A percentile compares a stretch with the other conserved stretches of the same genome.
phyloP scores from a whole-genome alignment of 768 basidiomycete genomes.

The Clitopilus passeckerianus region DNA sequence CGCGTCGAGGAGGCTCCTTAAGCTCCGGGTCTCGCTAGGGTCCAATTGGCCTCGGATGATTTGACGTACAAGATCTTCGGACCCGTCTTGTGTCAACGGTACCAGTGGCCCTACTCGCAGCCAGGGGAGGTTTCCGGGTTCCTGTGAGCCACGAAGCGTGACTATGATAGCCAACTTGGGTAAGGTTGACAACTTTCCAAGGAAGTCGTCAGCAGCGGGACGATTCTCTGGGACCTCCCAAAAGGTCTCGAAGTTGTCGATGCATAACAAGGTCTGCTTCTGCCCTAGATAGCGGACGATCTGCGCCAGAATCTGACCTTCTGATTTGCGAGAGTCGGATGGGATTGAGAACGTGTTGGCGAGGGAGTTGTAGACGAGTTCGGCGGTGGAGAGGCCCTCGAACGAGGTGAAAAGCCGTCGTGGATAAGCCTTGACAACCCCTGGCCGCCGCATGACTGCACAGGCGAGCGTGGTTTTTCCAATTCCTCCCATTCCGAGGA shows the following conservation, averaged over 20 bases:
- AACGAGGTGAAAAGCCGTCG: background rate
- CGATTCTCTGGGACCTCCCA: background rate
- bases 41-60: background rate
- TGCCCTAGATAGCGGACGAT: background rate
- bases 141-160: background rate
- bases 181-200: background rate
- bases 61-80: background rate
- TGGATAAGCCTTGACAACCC: background rate
- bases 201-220: background rate
- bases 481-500: slow-evolving; percentile 1
- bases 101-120: background rate
- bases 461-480: slow-evolving; percentile 7
- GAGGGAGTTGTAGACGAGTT: background rate
- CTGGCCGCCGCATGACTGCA: background rate
- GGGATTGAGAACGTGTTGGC: background rate
- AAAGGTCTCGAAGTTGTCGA: background rate
- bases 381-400: background rate
- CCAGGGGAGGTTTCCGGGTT: background rate
- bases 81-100: background rate
- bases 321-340: background rate
- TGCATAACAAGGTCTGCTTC: background rate
- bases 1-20: background rate
- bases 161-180: background rate
- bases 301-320: background rate
- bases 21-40: background rate